Percentiles rank a stretch among this genome's conserved stretches.
phyloP scores from a whole-genome alignment of 169 alveolate genomes.

The Plasmodium malariae region DNA sequence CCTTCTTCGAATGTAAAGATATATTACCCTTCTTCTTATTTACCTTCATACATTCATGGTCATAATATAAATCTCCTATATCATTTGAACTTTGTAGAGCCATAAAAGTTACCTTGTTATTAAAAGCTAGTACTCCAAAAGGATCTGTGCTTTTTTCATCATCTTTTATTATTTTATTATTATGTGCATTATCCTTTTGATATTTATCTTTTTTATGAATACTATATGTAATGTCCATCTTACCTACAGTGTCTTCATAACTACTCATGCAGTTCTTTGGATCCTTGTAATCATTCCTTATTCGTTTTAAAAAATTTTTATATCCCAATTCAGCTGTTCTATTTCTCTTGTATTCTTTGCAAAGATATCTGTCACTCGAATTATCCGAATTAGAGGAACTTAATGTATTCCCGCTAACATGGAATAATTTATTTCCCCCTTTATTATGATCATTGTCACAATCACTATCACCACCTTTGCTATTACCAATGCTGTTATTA shows the following conservation, averaged over 20 bases:
- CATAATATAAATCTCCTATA: background rate
- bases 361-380: slow-evolving; percentile 30
- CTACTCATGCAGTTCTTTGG: background rate
- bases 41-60: background rate
- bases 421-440: background rate
- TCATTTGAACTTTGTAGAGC: background rate
- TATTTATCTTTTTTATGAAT: background rate
- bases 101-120: slow-evolving; percentile 70
- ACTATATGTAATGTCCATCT: background rate
- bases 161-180: background rate
- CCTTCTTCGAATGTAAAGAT: background rate
- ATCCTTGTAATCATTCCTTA: background rate
- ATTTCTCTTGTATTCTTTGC: slow-evolving; percentile 4
- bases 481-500: background rate
- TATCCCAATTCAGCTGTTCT: background rate
- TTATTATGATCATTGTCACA: background rate
- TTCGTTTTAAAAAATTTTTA: slow-evolving; percentile 1
- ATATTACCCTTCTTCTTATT: background rate
- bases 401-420: background rate
- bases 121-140: background rate
- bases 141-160: background rate
- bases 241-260: background rate
- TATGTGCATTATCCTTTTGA: background rate
- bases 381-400: slow-evolving; percentile 38
- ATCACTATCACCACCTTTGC: background rate